Evolutionary conservation across 441 rosid genomes (phyloP), one percentile per base, ranked within the genome.

Genomic region (Viola pubescens): DNA sequence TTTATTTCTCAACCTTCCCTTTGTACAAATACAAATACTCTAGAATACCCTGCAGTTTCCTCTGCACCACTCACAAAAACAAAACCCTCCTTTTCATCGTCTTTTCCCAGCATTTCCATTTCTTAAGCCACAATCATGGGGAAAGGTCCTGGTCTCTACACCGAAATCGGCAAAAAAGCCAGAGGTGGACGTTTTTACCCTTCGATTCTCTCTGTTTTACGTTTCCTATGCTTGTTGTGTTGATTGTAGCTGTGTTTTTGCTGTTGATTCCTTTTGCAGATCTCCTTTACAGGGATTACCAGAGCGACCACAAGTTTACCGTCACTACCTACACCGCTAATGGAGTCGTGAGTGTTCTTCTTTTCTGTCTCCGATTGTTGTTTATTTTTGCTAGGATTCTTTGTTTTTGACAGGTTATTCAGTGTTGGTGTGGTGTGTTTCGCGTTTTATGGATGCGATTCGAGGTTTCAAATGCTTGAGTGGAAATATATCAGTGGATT

Each of bases 101-200:
- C 62, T 19, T 47, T 38, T 9, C 47, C 56, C 8, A 26, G 60
- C 61, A 37, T 54, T 37, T 40, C 45, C 60, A 34, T 59, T 79
- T 60, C 56, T 68, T 59, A 57, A 63, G 39, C 0, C 42, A 4
- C 38, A 72, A 74, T 51, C 78, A 92, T 92, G 98, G 96, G 65
- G 66, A 87, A 89, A 68, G 98, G 98, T 10, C 97, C 98, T 7
- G 98, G 98, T 49, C 92, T 89, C 77, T 92, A 89, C 82, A 16
- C 82, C 72, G 96, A 87, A 43, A 84, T 92, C 68, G 97, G 97
- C 80, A 94, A 94, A 81, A 89, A 74, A 75, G 86, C 96, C 65
- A 78, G 97, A 83, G 98, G 98, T 85, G 14, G 5, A 11, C 2
- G 34, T 19, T 7, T 13, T 19, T 51, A 7, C 3, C 3, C 8